Evolutionary conservation across 2,329 filamentous ascomycete genomes (phyloP).

Genomic region (Fusarium secorum): DNA sequence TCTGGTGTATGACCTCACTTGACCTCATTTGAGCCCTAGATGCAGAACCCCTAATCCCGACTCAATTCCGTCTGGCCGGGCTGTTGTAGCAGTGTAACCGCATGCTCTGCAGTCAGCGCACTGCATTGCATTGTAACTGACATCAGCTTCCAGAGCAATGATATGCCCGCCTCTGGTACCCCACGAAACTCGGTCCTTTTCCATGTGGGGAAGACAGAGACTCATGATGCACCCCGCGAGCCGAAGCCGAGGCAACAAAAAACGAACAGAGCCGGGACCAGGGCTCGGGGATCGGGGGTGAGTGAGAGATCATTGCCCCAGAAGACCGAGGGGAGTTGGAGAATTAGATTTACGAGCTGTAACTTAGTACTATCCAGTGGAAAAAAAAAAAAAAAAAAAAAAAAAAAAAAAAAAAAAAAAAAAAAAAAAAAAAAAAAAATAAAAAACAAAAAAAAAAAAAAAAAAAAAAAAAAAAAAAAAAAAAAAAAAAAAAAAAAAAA

Average conservation of each 20-base stretch:
- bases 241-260: slow-evolving; percentile 42
- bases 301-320: slow-evolving; percentile 30
- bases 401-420: too few relatives aligned
- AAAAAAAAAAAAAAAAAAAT: too few relatives aligned
- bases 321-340: slow-evolving; percentile 28
- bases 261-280: slow-evolving; percentile 23
- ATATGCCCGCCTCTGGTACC: neutral
- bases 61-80: slow-evolving; percentile 33
- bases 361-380: neutral
- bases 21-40: neutral
- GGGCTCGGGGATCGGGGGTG: slow-evolving; percentile 35
- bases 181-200: slow-evolving; percentile 19
- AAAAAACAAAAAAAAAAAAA: too few relatives aligned
- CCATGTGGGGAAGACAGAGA: slow-evolving; percentile 28
- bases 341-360: slow-evolving; percentile 1
- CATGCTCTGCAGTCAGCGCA: neutral
- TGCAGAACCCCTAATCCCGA: slow-evolving; percentile 10
- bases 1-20: slow-evolving; percentile 10
- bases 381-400: too few relatives aligned
- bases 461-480: too few relatives aligned
- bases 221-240: slow-evolving; percentile 33
- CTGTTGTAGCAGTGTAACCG: neutral
- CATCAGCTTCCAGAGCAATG: neutral
- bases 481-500: too few relatives aligned
- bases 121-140: neutral